Evolutionary conservation across 176 grass and related monocot genomes (phyloP).

Genomic region (Musa acuminata): DNA sequence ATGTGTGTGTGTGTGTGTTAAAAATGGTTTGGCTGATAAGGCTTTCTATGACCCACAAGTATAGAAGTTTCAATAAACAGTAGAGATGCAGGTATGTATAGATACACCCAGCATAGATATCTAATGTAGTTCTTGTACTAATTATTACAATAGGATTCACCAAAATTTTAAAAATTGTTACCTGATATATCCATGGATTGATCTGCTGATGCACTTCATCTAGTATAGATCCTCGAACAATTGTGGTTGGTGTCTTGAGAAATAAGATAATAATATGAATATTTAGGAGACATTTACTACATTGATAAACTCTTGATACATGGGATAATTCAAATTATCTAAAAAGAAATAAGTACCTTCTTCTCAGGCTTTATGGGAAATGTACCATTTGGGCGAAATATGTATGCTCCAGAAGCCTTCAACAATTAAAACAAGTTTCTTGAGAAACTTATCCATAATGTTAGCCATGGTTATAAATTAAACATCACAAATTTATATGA

Average conservation of each 20-base stretch:
- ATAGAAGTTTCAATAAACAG: too few relatives aligned
- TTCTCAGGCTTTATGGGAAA: conserved; percentile 49
- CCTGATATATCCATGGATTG: conserved; percentile 99
- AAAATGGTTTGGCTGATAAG: too few relatives aligned
- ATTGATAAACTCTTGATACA: neutral
- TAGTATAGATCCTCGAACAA: conserved; percentile 76
- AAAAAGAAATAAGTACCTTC: conserved; percentile 35
- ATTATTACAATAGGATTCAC: neutral
- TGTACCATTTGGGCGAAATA: conserved; percentile 74
- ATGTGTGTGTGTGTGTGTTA: too few relatives aligned
- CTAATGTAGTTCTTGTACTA: neutral
- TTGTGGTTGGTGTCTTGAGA: conserved; percentile 42
- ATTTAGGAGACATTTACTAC: conserved; percentile 11
- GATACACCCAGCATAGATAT: neutral
- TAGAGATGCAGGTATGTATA: neutral
- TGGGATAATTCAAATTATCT: conserved; percentile 18
- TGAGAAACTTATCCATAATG: neutral
- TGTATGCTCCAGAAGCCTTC: conserved; percentile 94
- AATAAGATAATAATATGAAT: conserved; percentile 15
- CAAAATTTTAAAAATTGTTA: conserved; percentile 17
- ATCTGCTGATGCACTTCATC: conserved; percentile 88
- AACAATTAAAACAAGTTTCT: conserved; percentile 22
- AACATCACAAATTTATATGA: neutral
- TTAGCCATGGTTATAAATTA: neutral
- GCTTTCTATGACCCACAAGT: too few relatives aligned